Conservation (phyloP, 2,329 filamentous ascomycete genomes). For the Ceratocystis diversiconidia region DNA sequence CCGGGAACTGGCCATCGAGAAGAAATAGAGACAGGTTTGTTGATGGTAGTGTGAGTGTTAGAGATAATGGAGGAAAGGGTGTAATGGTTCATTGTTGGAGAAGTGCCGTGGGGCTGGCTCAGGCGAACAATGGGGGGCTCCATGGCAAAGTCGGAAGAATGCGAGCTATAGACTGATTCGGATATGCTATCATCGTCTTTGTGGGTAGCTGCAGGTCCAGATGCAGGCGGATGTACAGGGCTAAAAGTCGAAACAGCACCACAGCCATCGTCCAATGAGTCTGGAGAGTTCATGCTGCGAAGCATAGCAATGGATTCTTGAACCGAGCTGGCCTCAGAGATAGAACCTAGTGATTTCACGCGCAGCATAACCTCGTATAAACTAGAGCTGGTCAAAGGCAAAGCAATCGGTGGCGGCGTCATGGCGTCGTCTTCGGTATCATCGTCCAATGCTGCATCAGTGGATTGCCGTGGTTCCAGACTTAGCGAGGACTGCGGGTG, state of each 20-base stretch:
- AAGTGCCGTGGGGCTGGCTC: slow-evolving; percentile 6
- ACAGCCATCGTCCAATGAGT: background rate
- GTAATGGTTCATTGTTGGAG: background rate
- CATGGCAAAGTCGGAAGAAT: slow-evolving; percentile 10
- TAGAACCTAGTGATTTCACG: slow-evolving; percentile 7
- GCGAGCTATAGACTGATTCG: slow-evolving; percentile 7
- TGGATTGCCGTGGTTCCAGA: background rate
- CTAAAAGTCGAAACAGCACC: slow-evolving; percentile 4
- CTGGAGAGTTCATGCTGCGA: slow-evolving; percentile 4
- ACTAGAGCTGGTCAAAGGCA: slow-evolving; percentile 6
- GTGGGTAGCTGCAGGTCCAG: slow-evolving; percentile 8
- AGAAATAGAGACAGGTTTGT: background rate
- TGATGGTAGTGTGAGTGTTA: background rate
- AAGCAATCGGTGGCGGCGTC: slow-evolving; percentile 5
- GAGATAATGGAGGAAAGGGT: slow-evolving; percentile 6
- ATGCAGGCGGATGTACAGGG: background rate
- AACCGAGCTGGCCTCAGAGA: slow-evolving; percentile 13
- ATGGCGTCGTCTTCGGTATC: slow-evolving; percentile 9
- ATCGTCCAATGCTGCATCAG: slow-evolving; percentile 1
- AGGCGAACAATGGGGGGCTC: slow-evolving; percentile 14
- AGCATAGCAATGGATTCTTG: slow-evolving; percentile 15
- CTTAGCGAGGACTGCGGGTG: slow-evolving; percentile 25
- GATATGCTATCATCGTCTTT: slow-evolving; percentile 12
- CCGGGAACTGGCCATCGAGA: slow-evolving; percentile 1
- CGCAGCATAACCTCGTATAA: slow-evolving; percentile 15